A percentile compares a stretch with the other conserved stretches of the same genome.
These are phyloP conservation scores for Cladosporium austrohemisphaericum DNA, from an alignment of 2,329 filamentous ascomycete genomes.

Conservation along the genomic window DNA sequence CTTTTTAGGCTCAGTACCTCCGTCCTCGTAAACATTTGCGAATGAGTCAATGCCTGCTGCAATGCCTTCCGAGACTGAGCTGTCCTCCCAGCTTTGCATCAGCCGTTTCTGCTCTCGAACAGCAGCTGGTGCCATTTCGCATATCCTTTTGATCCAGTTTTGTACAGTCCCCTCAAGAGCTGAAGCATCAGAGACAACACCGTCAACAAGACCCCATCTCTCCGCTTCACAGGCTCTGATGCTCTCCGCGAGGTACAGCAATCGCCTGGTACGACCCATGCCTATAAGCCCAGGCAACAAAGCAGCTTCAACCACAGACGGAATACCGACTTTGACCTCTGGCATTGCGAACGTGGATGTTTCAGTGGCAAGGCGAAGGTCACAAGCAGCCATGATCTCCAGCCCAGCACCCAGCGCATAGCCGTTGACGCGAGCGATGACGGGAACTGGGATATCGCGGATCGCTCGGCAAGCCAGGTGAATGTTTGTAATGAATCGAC, in stretches of 20 bases:
- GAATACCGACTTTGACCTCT: constrained; percentile 38
- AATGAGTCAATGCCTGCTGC: constrained; percentile 27
- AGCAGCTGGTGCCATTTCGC: constrained; percentile 31
- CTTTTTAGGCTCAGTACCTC: constrained; percentile 24
- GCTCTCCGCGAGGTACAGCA: constrained; percentile 37
- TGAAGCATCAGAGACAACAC: constrained; percentile 28
- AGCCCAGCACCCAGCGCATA: constrained; percentile 38
- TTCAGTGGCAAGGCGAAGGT: constrained; percentile 35
- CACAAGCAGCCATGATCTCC: constrained; percentile 36
- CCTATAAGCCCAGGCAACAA: constrained; percentile 37
- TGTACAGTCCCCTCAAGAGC: constrained; percentile 32
- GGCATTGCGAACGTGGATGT: constrained; percentile 38
- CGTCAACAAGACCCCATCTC: constrained; percentile 37
- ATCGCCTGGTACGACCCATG: constrained; percentile 35
- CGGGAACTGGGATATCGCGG: constrained; percentile 36
- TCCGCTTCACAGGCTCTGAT: constrained; percentile 32
- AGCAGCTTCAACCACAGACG: constrained; percentile 39
- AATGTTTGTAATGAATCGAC: constrained; percentile 35
- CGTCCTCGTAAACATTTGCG: constrained; percentile 23
- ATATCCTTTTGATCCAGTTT: constrained; percentile 31
- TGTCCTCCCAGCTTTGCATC: constrained; percentile 27
- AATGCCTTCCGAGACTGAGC: constrained; percentile 23
- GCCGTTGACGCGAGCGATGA: constrained; percentile 38
- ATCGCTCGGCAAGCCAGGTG: constrained; percentile 34
- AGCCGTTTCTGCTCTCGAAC: constrained; percentile 34